Evolutionary conservation across 2,329 filamentous ascomycete genomes (phyloP), one percentile per base, ranked within the genome.

Genomic region (Setomelanomma holmii): DNA sequence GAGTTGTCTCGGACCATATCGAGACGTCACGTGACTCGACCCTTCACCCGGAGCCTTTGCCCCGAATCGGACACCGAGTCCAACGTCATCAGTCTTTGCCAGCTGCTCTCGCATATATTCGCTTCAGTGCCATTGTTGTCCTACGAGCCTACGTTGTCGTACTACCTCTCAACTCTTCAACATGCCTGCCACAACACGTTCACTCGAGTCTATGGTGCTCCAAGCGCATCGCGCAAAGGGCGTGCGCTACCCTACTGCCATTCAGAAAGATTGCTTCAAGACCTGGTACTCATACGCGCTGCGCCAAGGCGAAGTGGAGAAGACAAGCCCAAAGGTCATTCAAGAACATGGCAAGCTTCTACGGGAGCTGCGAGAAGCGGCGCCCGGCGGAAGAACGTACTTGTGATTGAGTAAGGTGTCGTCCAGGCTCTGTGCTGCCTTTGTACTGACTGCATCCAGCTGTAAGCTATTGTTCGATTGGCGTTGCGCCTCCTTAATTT

Each of bases 251-350:
- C 67, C 68, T 1, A 66, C 68, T 11, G 55, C 64, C 14, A 33
- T 53, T 0, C 67, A 69, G 20, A 72, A 72, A 52, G 67, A 73
- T 14, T 72, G 66, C 35, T 69, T 71, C 55, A 72, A 72, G 50
- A 73, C 71, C 0, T 73, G 71, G 71, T 73, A 73, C 47, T 72
- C 71, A 4, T 72, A 72, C 51, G 69, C 66, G 2, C 53, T 73
- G 11, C 58, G 63, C 12, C 42, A 60, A 20, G 66, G 67, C 2
- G 68, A 67, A 46, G 60, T 49, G 1, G 48, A 45, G 3, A 70
- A 67, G 46, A 51, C 60, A 1, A 53, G 40, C 3, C 35, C 61
- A 11, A 63, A 63, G 41, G 56, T 42, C 1, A 45, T 67, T 1
- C 50, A 58, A n/a, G 63, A 70, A 30, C 64, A 71, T 44, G 59